Conservation (phyloP, 257 asterid genomes). For the Solanum arcanum region DNA sequence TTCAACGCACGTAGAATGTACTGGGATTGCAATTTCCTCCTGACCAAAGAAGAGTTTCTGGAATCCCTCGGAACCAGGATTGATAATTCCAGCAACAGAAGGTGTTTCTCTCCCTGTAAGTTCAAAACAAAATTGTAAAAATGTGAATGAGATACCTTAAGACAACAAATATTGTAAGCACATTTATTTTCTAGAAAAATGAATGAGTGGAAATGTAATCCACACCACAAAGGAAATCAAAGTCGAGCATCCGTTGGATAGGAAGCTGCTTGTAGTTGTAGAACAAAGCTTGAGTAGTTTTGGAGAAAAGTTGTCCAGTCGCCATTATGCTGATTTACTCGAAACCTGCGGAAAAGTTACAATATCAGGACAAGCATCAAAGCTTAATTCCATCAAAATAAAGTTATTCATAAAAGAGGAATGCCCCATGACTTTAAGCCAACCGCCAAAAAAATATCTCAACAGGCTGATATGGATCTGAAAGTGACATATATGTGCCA, state of each 20-base stretch:
- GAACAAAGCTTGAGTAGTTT: conserved; percentile 86
- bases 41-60: conserved; percentile 97
- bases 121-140: neutral
- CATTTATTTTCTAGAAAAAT: neutral
- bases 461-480: neutral
- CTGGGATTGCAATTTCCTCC: conserved; percentile 97
- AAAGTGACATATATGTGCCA: neutral
- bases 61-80: conserved; percentile 99
- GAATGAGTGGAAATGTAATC: neutral
- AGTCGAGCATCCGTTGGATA: conserved; percentile 98
- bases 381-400: neutral
- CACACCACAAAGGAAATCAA: conserved; percentile 94
- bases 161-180: neutral
- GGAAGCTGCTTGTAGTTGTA: conserved; percentile 96
- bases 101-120: conserved; percentile 92
- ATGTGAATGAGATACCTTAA: neutral
- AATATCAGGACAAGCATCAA: conserved; percentile 10
- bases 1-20: conserved; percentile 69
- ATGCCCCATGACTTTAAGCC: neutral
- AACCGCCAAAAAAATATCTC: neutral
- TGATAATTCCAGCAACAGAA: conserved; percentile 97
- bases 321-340: conserved; percentile 49
- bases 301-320: conserved; percentile 87
- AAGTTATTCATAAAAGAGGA: neutral
- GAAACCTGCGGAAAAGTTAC: conserved; percentile 20